phyloP scores from a whole-genome alignment of 2,329 filamentous ascomycete species.

The Thermoascus crustaceus region DNA sequence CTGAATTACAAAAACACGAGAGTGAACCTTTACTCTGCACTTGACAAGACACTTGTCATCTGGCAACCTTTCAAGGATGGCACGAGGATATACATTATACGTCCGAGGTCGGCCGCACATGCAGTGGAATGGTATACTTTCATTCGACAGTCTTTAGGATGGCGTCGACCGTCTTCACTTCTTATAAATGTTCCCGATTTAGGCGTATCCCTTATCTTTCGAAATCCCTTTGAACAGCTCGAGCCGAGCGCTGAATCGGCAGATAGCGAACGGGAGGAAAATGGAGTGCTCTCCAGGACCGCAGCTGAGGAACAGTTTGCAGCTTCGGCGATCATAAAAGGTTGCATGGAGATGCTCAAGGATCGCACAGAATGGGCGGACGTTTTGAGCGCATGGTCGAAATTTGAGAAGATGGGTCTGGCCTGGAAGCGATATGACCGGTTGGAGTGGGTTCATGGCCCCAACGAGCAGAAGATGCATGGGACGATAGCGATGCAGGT shows the following conservation, averaged over 20 bases:
- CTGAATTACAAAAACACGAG: constrained; percentile 46
- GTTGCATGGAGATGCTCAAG: constrained; percentile 52
- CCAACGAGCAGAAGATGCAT: constrained; percentile 60
- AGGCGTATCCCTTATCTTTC: constrained; percentile 49
- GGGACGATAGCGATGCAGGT: constrained; percentile 59
- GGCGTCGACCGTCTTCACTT: constrained; percentile 47
- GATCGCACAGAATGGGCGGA: constrained; percentile 51
- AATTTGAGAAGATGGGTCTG: constrained; percentile 52
- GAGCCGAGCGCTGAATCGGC: constrained; percentile 32
- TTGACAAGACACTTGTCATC: constrained; percentile 60
- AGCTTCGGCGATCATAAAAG: constrained; percentile 48
- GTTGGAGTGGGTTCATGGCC: constrained; percentile 59
- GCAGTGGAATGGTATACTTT: constrained; percentile 64
- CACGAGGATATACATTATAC: constrained; percentile 55
- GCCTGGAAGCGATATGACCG: constrained; percentile 63
- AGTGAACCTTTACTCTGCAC: constrained; percentile 56
- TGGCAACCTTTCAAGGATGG: constrained; percentile 49
- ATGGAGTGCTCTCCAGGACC: constrained; percentile 29
- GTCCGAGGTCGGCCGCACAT: constrained; percentile 52
- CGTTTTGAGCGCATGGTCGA: constrained; percentile 52
- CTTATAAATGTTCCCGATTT: constrained; percentile 57
- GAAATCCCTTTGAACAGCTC: constrained; percentile 51
- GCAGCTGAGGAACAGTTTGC: constrained; percentile 45
- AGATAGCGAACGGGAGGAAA: constrained; percentile 39
- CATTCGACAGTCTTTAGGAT: constrained; percentile 51